These are phyloP conservation scores for Phytophthora sojae DNA, from an alignment of 352 stramenopile species.

Conservation along the genomic window DNA sequence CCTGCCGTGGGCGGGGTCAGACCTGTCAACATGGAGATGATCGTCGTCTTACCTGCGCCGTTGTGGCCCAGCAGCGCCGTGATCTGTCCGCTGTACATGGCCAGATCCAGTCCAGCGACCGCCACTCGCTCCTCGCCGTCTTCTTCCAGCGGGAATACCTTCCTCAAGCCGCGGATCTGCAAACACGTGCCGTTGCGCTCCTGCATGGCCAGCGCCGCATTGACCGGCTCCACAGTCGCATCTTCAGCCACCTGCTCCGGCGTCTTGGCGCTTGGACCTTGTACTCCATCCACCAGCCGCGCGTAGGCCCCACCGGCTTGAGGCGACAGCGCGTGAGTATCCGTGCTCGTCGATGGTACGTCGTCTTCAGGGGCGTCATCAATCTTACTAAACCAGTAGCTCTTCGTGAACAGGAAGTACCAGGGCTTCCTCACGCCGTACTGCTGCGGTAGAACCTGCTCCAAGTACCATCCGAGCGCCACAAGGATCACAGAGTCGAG, in stretches of 20 bases:
- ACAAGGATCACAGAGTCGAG: slow-evolving; percentile 88
- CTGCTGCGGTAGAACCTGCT: slow-evolving; percentile 92
- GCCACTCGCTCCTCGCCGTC: slow-evolving; percentile 80
- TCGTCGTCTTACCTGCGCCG: slow-evolving; percentile 92
- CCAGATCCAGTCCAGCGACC: slow-evolving; percentile 86
- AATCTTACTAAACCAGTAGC: slow-evolving; percentile 46
- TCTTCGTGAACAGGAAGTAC: slow-evolving; percentile 87
- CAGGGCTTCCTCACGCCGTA: slow-evolving; percentile 90
- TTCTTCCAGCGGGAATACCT: slow-evolving; percentile 65
- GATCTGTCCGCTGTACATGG: slow-evolving; percentile 94
- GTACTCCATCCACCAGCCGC: slow-evolving; percentile 13
- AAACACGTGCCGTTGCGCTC: slow-evolving; percentile 51
- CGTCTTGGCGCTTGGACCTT: neutral
- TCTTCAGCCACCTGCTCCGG: neutral
- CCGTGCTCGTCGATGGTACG: neutral
- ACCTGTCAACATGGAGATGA: slow-evolving; percentile 94
- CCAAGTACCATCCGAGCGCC: slow-evolving; percentile 91
- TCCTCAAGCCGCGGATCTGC: slow-evolving; percentile 55
- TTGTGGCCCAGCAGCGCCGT: slow-evolving; percentile 91
- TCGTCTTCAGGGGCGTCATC: slow-evolving; percentile 1
- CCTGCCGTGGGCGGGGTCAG: slow-evolving; percentile 70
- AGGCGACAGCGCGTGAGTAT: slow-evolving; percentile 18
- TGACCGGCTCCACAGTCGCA: slow-evolving; percentile 51
- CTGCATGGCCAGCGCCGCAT: slow-evolving; percentile 47
- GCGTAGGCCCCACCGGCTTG: slow-evolving; percentile 35